Base-by-base conservation (phyloP, 495 filamentous ascomycete species). In the Podospora conica region DNA sequence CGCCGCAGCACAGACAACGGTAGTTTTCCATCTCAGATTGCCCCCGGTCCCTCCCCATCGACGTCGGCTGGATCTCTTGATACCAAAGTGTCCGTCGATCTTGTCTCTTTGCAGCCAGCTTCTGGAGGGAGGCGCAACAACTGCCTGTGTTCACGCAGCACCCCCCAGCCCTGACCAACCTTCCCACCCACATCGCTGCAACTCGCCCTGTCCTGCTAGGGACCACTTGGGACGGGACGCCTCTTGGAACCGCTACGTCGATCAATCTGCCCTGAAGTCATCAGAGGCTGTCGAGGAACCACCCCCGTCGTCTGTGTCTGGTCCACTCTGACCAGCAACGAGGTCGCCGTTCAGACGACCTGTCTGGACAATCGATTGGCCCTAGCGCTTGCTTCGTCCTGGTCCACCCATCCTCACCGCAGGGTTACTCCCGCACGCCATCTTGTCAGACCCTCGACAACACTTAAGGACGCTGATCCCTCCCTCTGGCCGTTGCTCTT, bases 381-480 rank as follows among this genome's bases (percentile, higher is more conserved):
- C 71, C 73, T 69, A 74, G 68, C 70, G 57, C 40, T 25, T 28
- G 27, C 18, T 33, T 10, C 59, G 33, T 40, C 59, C 63, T 57
- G 58, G 64, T 63, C 59, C 61, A 65, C 70, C 66, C 66, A 67
- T 66, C 62, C 23, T 65, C 66, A 48, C 59, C 62, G 64, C 66
- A 68, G 68, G 71, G 68, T 73, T 76, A 65, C 71, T 73, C 71
- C 67, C 73, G 72, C 74, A 77, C 75, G 69, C 74, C 77, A 71
- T 70, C 68, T 70, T 71, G 69, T 73, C 70, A 72, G 65, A 74
- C 74, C 76, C 74, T 73, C 77, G 75, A 75, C 77, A 77, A 82
- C 81, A 90, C 87, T 87, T 90, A 91, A 89, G 86, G 84, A 82
- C 86, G 88, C 86, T 88, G 87, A 91, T 91, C 88, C 86, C 84